Conservation (phyloP, 192 early-diverging fungal species). For the Powellomyces hirtus region DNA sequence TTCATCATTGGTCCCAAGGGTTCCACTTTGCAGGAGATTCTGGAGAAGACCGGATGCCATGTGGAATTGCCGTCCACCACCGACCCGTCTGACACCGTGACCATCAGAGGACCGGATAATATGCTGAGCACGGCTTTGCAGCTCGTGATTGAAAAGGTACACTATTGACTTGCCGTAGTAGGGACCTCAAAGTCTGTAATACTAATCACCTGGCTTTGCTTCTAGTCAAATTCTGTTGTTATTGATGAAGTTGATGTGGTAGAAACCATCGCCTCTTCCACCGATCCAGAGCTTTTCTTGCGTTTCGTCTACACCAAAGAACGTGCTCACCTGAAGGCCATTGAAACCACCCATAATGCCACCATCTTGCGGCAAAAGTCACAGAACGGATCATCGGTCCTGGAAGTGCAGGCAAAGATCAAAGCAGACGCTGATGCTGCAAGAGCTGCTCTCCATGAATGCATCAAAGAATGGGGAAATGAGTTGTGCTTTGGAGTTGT, state of each 20-base stretch:
- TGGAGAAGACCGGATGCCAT: slow-evolving; percentile 82
- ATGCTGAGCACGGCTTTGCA: slow-evolving; percentile 70
- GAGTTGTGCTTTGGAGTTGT: slow-evolving; percentile 62
- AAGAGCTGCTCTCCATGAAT: slow-evolving; percentile 48
- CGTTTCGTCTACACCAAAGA: slow-evolving; percentile 71
- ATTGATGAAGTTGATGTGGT: slow-evolving; percentile 72
- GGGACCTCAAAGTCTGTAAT: too few species aligned
- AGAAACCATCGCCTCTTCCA: slow-evolving; percentile 47
- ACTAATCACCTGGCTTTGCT: background rate
- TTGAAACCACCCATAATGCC: slow-evolving; percentile 65
- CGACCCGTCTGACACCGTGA: slow-evolving; percentile 71
- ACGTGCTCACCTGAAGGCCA: slow-evolving; percentile 66
- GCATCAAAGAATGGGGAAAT: slow-evolving; percentile 55
- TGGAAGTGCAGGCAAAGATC: slow-evolving; percentile 78
- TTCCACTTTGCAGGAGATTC: slow-evolving; percentile 74
- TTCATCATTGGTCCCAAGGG: slow-evolving; percentile 86
- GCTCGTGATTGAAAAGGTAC: slow-evolving; percentile 76
- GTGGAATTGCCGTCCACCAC: slow-evolving; percentile 74
- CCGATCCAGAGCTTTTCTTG: slow-evolving; percentile 56
- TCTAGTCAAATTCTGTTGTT: slow-evolving; percentile 64
- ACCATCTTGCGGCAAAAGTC: slow-evolving; percentile 28
- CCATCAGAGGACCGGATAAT: slow-evolving; percentile 74
- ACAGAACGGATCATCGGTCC: slow-evolving; percentile 36
- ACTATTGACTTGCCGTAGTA: too few species aligned
- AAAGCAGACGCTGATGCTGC: slow-evolving; percentile 63